phyloP scores from a whole-genome alignment of 1,139 yeast genomes.

The Debaryomycetaceae sp. region DNA sequence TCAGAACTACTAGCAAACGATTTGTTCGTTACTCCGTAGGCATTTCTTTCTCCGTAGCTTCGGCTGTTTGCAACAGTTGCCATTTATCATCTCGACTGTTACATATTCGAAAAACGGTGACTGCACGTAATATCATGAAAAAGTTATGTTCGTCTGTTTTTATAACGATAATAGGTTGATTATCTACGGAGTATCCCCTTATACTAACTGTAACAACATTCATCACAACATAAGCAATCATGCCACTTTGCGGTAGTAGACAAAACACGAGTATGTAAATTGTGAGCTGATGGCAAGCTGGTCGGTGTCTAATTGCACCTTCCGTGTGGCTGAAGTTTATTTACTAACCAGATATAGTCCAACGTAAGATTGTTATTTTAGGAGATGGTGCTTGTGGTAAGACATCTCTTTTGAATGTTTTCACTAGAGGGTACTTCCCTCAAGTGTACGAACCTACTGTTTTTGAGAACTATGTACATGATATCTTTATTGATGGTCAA shows the following conservation, averaged over 20 bases:
- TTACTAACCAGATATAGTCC: slow-evolving; percentile 31
- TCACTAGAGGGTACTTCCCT: slow-evolving; percentile 96
- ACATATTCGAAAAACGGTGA: neutral
- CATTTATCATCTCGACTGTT: no score
- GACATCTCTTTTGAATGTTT: slow-evolving; percentile 71
- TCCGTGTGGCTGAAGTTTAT: neutral
- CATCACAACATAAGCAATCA: slow-evolving; percentile 13
- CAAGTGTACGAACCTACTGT: slow-evolving; percentile 98
- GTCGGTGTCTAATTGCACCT: neutral
- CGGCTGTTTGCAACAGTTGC: no score
- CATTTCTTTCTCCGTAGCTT: no score
- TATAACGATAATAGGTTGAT: neutral
- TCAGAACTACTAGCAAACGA: neutral
- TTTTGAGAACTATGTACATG: slow-evolving; percentile 96
- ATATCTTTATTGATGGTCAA: slow-evolving; percentile 91
- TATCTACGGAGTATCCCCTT: neutral
- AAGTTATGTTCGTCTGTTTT: slow-evolving; percentile 6
- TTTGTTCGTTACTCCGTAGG: no score
- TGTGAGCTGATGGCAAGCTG: neutral
- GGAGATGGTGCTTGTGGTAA: slow-evolving; percentile 91
- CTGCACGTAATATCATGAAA: slow-evolving; percentile 2
- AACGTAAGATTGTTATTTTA: slow-evolving; percentile 88
- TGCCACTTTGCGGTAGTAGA: slow-evolving; percentile 71
- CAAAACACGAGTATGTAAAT: slow-evolving; percentile 55
- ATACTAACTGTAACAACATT: neutral